phyloP scores from a whole-genome alignment of 768 basidiomycete species.

The Baorangia bicolor region DNA sequence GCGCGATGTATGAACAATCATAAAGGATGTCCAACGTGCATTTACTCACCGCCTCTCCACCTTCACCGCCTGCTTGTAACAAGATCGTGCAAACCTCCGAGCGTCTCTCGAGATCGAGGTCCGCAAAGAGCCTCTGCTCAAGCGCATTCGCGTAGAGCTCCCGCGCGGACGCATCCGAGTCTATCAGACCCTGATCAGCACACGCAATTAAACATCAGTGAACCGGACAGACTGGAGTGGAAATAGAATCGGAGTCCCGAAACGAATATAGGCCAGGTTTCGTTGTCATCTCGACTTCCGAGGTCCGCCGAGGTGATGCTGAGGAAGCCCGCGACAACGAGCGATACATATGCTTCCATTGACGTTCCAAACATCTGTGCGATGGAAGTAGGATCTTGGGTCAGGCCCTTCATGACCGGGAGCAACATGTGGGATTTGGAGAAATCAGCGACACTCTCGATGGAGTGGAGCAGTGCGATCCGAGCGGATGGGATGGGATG shows the following conservation, averaged over 20 bases:
- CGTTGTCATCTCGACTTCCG: conserved; percentile 39
- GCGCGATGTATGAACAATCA: neutral
- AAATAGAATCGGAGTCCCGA: conserved; percentile 45
- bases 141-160: conserved; percentile 44
- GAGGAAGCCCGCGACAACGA: conserved; percentile 53
- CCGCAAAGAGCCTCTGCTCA: conserved; percentile 54
- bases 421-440: conserved; percentile 53
- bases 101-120: conserved; percentile 52
- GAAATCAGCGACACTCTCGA: conserved; percentile 41
- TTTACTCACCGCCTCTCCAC: conserved; percentile 47
- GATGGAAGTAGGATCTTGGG: conserved; percentile 22
- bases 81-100: conserved; percentile 54
- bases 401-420: conserved; percentile 51
- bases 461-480: conserved; percentile 49
- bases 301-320: conserved; percentile 42
- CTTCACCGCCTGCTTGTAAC: conserved; percentile 50
- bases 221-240: conserved; percentile 41
- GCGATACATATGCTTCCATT: conserved; percentile 33
- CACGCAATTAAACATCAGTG: neutral
- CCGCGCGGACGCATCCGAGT: conserved; percentile 38
- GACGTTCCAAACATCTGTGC: conserved; percentile 39
- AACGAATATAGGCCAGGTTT: conserved; percentile 52
- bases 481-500: conserved; percentile 50
- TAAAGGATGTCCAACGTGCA: neutral
- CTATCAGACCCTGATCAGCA: conserved; percentile 31